These are phyloP conservation scores for Zygotorulaspora chibaensis DNA, from an alignment of 805 yeast species.

Conservation along the genomic window DNA sequence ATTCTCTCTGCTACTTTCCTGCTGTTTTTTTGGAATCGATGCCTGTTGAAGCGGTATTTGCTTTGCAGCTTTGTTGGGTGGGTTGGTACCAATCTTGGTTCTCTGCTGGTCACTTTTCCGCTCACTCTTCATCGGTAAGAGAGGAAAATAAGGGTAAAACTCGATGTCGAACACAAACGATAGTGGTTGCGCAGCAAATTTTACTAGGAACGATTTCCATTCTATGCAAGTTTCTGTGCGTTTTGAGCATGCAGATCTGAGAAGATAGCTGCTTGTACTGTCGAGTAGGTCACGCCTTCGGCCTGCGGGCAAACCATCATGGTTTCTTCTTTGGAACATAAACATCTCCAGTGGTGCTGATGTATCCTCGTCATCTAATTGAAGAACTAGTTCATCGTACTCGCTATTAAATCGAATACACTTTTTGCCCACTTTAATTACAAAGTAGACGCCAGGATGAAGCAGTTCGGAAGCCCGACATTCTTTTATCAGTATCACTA, in stretches of 20 bases:
- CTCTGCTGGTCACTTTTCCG: constrained; percentile 2
- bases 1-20: neutral
- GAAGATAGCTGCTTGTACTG: neutral
- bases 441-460: constrained; percentile 11
- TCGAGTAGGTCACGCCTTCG: constrained; percentile 15
- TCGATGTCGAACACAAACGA: constrained; percentile 13
- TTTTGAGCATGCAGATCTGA: neutral
- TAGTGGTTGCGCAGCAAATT: constrained; percentile 1
- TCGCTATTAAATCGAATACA: constrained; percentile 12
- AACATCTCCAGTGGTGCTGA: constrained; percentile 6
- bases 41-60: neutral
- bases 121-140: constrained; percentile 13
- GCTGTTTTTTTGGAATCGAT: neutral
- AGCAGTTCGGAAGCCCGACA: neutral
- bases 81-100: neutral
- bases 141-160: constrained; percentile 16
- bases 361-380: constrained; percentile 1
- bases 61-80: neutral
- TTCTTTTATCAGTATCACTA: constrained; percentile 8
- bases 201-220: constrained; percentile 13
- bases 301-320: constrained; percentile 2
- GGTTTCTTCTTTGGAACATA: constrained; percentile 11
- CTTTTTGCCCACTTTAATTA: constrained; percentile 10
- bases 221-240: constrained; percentile 7
- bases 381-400: constrained; percentile 3